Base-by-base conservation (phyloP, 805 yeast genomes). In the Brettanomyces nanus region DNA sequence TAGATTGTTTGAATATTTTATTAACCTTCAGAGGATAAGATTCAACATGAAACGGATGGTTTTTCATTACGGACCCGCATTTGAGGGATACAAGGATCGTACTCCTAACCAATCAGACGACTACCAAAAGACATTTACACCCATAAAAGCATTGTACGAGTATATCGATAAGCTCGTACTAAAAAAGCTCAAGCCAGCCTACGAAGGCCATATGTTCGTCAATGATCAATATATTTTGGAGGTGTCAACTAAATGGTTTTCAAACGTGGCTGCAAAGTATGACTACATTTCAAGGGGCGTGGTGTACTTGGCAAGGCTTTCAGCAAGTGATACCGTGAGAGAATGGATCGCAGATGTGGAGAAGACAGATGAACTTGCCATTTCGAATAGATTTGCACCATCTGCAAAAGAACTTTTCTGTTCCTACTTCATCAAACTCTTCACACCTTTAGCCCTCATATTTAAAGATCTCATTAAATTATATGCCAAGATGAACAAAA, bases 401-500 rank as follows among this genome's bases (percentile, higher is more conserved):
- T 40, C 53, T 3, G 54, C 57, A 7, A 45, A 45, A 28, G 58
- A 56, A 33, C 38, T 58, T 15, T 58, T 57, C 38, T 46, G 46
- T 21, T 53, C 60, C 4, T 58, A 58, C 31, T 52, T 57, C 33
- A 33, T 58, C 7, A 55, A 52, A 34, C 43, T 54, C 3, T 56
- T 58, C 37, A 56, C 62, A 5, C 54, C 61, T 4, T 41, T 58
- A 19, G 45, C 53, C 23, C 40, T 54, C 17, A 40, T 56, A 37
- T 49, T 51, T 13, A 39, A 35, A 26, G 51, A 55, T 26, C 34
- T 58, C 26, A 44, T 41, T 13, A 47, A 47, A n/a, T 36, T 46
- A 6, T 57, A 57, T 37, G 39, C 36, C 19, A 50, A 53, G 17
- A 19, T 41, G 11, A 45, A 38, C 4, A 49, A 51, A 19, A 32